These are phyloP conservation scores for Penicillium coffeae DNA, from an alignment of 495 filamentous ascomycete genomes.

Conservation along the genomic window DNA sequence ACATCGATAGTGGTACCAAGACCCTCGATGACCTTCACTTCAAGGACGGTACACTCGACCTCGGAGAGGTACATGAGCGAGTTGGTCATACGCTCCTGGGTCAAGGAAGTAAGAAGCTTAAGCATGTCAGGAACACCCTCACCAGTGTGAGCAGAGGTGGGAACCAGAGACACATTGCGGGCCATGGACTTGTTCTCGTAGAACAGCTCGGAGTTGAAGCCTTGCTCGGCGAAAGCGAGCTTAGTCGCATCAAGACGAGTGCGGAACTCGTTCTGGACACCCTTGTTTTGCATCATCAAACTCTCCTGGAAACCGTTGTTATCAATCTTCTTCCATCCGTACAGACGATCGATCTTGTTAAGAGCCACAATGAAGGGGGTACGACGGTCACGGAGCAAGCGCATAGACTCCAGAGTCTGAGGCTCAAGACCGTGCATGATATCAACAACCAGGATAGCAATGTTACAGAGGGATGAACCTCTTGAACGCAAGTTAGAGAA, in stretches of 20 bases:
- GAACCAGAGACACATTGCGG: slow-evolving; percentile 86
- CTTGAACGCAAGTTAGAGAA: slow-evolving; percentile 97
- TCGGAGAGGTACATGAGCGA: slow-evolving; percentile 97
- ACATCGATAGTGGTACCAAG: slow-evolving; percentile 99
- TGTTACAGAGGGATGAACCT: slow-evolving; percentile 97
- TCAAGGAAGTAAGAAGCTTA: slow-evolving; percentile 86
- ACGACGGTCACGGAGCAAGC: slow-evolving; percentile 83
- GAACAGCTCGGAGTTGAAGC: slow-evolving; percentile 95
- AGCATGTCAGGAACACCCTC: slow-evolving; percentile 99
- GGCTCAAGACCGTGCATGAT: slow-evolving; percentile 99
- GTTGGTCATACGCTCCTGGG: slow-evolving; percentile 97
- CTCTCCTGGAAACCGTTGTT: slow-evolving; percentile 98
- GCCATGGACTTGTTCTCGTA: slow-evolving; percentile 98
- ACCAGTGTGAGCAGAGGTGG: slow-evolving; percentile 94
- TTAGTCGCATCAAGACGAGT: slow-evolving; percentile 89
- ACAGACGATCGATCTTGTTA: slow-evolving; percentile 99
- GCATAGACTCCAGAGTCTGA: slow-evolving; percentile 97
- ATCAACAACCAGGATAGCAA: slow-evolving; percentile 98
- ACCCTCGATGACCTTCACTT: slow-evolving; percentile 98
- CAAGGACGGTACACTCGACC: slow-evolving; percentile 95
- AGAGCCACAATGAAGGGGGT: slow-evolving; percentile 98
- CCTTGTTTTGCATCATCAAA: slow-evolving; percentile 84
- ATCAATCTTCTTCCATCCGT: slow-evolving; percentile 94
- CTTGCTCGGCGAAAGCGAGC: slow-evolving; percentile 89
- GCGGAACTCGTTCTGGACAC: slow-evolving; percentile 90